phyloP scores from a whole-genome alignment of 306 rosid genomes.

The Hippophae tibetana region DNA sequence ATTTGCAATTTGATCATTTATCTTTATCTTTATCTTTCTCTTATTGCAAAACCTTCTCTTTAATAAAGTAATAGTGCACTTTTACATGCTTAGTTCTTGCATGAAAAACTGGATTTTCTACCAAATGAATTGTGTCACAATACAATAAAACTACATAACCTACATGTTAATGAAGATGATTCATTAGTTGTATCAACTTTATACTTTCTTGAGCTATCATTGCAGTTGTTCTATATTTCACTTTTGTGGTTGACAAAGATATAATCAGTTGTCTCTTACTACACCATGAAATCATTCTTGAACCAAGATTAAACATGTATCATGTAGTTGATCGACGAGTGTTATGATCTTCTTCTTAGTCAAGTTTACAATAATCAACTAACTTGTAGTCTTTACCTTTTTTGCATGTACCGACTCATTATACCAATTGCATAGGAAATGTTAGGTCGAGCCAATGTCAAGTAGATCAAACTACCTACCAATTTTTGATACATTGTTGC shows the following conservation, averaged over 20 bases:
- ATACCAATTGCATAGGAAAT: neutral
- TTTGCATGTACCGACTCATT: neutral
- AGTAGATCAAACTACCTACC: conserved; percentile 3
- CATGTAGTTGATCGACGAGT: neutral
- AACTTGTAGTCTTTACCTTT: conserved; percentile 5
- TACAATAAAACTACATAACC: neutral
- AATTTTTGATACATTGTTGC: neutral
- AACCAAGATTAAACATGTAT: conserved; percentile 5
- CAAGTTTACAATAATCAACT: neutral
- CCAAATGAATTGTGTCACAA: neutral
- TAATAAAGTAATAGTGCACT: no score
- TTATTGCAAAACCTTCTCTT: no score
- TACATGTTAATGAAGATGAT: neutral
- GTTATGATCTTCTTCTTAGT: conserved; percentile 11
- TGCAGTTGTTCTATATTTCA: neutral
- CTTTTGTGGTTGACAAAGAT: conserved; percentile 6
- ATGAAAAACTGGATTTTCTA: no score
- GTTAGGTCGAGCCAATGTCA: neutral
- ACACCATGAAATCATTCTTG: conserved; percentile 1
- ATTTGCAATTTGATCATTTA: no score
- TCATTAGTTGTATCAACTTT: neutral
- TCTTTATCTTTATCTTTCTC: no score
- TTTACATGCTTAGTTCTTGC: no score
- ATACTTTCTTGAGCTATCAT: neutral
- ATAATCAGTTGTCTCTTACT: conserved; percentile 11